Evolutionary conservation across 164 flowering plant genomes (phyloP).

Genomic region (Platanus orientalis): DNA sequence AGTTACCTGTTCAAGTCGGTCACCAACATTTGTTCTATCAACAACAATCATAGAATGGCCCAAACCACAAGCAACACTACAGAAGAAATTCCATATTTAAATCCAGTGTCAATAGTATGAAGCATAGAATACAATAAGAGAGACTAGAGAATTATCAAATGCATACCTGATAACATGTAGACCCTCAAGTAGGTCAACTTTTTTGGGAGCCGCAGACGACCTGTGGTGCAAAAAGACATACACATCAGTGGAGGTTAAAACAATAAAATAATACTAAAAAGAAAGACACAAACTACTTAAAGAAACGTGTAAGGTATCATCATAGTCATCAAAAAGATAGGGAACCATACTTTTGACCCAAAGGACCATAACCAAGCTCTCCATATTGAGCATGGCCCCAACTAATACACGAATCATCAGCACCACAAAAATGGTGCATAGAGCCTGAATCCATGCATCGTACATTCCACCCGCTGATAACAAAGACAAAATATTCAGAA

Average conservation of each 20-base stretch:
- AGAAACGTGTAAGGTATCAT: not conserved
- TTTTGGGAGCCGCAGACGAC: conserved; percentile 87
- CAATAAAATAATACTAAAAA: not conserved
- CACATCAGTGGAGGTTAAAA: not conserved
- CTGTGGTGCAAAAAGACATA: conserved; percentile 31
- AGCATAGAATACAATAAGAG: not conserved
- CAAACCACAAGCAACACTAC: conserved; percentile 92
- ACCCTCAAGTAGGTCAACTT: conserved; percentile 85
- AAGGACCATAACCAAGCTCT: conserved; percentile 95
- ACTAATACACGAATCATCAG: conserved; percentile 92
- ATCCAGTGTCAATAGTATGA: not conserved
- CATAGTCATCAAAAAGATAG: not conserved
- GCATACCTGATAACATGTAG: conserved; percentile 84
- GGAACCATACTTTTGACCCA: conserved; percentile 66
- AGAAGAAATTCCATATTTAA: not conserved
- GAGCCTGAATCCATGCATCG: conserved; percentile 97
- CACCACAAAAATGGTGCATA: conserved; percentile 87
- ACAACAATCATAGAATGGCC: conserved; percentile 86
- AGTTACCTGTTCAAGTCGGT: conserved; percentile 82
- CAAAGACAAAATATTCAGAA: not conserved
- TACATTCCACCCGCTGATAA: conserved; percentile 83
- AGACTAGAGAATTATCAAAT: not conserved
- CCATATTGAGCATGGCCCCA: conserved; percentile 95
- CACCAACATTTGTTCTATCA: conserved; percentile 67
- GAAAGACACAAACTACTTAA: not conserved